phyloP scores from a whole-genome alignment of 331 rosid genomes.

The Pyracantha coccinea region DNA sequence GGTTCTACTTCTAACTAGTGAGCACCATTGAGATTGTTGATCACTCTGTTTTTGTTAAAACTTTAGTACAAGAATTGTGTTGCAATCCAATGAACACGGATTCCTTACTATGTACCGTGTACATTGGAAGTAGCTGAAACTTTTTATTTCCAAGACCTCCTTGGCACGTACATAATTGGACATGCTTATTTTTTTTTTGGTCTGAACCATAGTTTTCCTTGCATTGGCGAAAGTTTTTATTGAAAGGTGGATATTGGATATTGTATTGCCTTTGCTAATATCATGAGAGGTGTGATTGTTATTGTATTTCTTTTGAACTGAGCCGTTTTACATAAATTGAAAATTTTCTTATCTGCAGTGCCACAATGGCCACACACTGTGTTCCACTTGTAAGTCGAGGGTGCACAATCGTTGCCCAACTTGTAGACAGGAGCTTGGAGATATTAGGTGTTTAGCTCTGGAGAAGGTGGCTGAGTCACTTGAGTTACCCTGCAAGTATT shows the following conservation, averaged over 20 bases:
- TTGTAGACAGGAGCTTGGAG: slow-evolving; percentile 99
- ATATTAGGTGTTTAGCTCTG: slow-evolving; percentile 91
- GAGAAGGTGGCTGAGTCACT: slow-evolving; percentile 99
- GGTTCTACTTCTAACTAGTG: neutral
- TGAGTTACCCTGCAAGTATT: slow-evolving; percentile 91
- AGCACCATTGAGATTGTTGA: neutral
- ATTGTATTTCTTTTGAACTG: neutral
- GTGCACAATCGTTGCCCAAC: slow-evolving; percentile 99
- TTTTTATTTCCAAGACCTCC: neutral
- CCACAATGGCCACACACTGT: slow-evolving; percentile 95
- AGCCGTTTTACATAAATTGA: no score
- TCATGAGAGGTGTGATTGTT: neutral
- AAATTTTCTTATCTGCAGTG: slow-evolving; percentile 55
- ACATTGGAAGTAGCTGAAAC: neutral
- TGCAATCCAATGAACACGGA: neutral
- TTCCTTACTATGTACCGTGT: no score
- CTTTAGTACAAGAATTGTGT: neutral
- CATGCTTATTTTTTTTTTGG: neutral
- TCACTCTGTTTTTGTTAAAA: neutral
- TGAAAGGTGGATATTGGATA: neutral
- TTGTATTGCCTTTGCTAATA: neutral
- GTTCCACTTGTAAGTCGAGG: slow-evolving; percentile 96
- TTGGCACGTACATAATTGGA: slow-evolving; percentile 2
- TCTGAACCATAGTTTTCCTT: neutral
- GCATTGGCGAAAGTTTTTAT: neutral